These are phyloP conservation scores for Stylosanthes scabra DNA, from an alignment of 331 rosid genomes.

Conservation along the genomic window DNA sequence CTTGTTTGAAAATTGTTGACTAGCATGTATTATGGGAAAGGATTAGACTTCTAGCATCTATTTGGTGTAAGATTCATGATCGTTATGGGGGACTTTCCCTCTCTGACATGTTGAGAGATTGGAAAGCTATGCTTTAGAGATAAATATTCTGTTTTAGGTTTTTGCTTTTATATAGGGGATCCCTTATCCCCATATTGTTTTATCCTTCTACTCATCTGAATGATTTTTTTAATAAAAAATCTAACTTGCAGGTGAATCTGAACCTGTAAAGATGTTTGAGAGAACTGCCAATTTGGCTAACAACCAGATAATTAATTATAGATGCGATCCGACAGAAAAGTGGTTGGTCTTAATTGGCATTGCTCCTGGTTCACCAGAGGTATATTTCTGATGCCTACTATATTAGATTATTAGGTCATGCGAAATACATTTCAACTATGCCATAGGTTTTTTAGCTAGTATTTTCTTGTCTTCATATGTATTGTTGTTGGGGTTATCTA, in stretches of 20 bases:
- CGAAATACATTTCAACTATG: conserved; percentile 18
- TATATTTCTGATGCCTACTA: conserved; percentile 37
- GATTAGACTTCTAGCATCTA: too few species aligned
- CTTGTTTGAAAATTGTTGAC: conserved; percentile 32
- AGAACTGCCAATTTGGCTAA: conserved; percentile 89
- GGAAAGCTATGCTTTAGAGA: too few species aligned
- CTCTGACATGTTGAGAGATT: too few species aligned
- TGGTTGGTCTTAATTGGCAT: conserved; percentile 99
- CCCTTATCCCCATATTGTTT: too few species aligned
- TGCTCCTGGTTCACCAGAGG: conserved; percentile 99
- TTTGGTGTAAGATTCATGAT: neutral
- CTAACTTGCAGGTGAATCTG: conserved; percentile 78
- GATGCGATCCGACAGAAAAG: conserved; percentile 96
- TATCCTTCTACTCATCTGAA: too few species aligned
- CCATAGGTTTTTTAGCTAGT: conserved; percentile 22
- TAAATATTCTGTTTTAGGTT: too few species aligned
- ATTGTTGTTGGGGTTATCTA: conserved; percentile 20
- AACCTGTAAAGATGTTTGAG: conserved; percentile 95
- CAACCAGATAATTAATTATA: conserved; percentile 97
- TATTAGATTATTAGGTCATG: conserved; percentile 14
- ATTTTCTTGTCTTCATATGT: neutral
- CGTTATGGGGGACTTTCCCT: too few species aligned
- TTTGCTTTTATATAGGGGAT: too few species aligned
- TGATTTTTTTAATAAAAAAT: neutral
- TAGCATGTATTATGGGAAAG: conserved; percentile 12